A percentile compares a stretch with the other conserved stretches of the same genome.
Evolutionary conservation across 495 filamentous ascomycete species (phyloP).

Genomic region (Tuber calosporum): DNA sequence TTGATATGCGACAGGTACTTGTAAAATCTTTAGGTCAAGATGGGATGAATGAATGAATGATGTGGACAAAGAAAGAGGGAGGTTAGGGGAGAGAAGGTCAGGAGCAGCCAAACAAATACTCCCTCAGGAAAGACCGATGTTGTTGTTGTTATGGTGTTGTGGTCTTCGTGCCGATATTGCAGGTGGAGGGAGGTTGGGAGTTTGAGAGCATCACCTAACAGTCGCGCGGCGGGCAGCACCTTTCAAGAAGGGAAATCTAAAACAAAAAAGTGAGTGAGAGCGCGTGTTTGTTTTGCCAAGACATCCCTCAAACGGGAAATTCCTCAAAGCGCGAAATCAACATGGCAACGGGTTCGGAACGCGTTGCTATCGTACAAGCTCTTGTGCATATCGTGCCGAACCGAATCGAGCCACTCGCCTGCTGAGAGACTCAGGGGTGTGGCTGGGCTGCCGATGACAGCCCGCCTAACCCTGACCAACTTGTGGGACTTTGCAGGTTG

Average conservation of each 20-base stretch:
- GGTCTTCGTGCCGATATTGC: neutral
- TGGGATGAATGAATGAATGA: neutral
- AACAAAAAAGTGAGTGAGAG: constrained; percentile 17
- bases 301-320: constrained; percentile 24
- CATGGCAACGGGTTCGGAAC: constrained; percentile 25
- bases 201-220: neutral
- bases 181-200: neutral
- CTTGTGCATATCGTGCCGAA: neutral
- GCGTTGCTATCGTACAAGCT: constrained; percentile 28
- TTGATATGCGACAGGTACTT: neutral
- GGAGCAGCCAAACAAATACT: neutral
- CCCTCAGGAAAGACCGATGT: neutral
- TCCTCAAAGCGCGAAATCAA: constrained; percentile 20
- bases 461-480: neutral
- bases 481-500: neutral
- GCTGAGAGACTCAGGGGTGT: neutral
- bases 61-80: neutral
- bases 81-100: neutral
- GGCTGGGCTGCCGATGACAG: neutral
- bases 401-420: neutral
- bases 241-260: neutral
- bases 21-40: neutral
- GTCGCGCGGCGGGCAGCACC: neutral
- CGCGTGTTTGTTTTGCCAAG: constrained; percentile 40
- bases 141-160: neutral